phyloP scores from a whole-genome alignment of 352 stramenopile genomes.

The Pythium myriotylum region DNA sequence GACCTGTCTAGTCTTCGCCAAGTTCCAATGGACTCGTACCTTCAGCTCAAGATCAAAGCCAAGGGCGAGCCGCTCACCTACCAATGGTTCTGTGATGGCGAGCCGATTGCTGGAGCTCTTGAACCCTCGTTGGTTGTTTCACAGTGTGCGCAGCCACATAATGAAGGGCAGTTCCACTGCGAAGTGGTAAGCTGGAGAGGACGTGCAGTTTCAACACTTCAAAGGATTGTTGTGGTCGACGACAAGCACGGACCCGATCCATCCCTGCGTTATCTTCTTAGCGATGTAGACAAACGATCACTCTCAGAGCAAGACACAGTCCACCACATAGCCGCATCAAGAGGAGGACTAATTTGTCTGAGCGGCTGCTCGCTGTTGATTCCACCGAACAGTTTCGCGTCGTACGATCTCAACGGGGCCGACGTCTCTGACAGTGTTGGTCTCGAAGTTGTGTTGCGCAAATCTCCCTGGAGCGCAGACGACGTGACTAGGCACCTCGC shows the following conservation, averaged over 20 bases:
- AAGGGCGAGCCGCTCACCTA: conserved; percentile 73
- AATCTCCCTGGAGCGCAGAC: neutral
- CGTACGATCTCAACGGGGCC: conserved; percentile 37
- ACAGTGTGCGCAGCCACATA: conserved; percentile 52
- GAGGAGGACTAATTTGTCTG: conserved; percentile 38
- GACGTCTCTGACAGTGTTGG: conserved; percentile 55
- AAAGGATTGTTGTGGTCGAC: conserved; percentile 53
- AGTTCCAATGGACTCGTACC: conserved; percentile 51
- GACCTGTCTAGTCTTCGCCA: conserved; percentile 42
- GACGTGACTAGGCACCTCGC: neutral
- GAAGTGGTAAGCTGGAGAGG: conserved; percentile 63
- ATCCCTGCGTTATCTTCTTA: conserved; percentile 41
- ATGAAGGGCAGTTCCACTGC: conserved; percentile 64
- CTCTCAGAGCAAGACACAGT: conserved; percentile 19
- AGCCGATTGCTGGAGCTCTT: conserved; percentile 39
- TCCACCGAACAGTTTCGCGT: conserved; percentile 53
- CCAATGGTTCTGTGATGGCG: conserved; percentile 57
- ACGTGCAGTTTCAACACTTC: conserved; percentile 23
- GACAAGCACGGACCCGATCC: conserved; percentile 44
- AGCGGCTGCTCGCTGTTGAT: conserved; percentile 45
- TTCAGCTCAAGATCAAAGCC: conserved; percentile 47
- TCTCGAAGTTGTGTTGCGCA: conserved; percentile 50
- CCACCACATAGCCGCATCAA: conserved; percentile 37
- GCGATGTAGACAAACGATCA: conserved; percentile 19
- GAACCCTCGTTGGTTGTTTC: conserved; percentile 55